Evolutionary conservation across 805 yeast genomes (phyloP), one percentile per base, ranked within the genome.

Genomic region (Nakazawaea holstii): DNA sequence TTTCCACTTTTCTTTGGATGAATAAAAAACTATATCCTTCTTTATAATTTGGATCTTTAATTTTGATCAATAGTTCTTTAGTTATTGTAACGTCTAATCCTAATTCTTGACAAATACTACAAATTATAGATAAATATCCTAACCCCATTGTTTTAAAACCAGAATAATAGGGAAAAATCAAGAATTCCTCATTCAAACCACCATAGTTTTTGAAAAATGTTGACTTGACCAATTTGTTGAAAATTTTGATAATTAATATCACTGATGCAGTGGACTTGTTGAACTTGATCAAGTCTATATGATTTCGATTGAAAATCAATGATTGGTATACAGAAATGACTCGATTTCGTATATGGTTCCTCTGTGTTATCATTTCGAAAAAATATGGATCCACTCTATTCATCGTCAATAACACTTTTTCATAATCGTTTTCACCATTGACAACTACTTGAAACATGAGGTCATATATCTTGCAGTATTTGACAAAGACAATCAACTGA

Each of bases 91-190:
- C 45, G 8, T 41, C 39, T 9, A 46, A 2, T 6, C 43, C 49
- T 9, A 47, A 11, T 31, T 47, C 49, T 20, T 37, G 42, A 37
- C 49, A 41, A 7, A 47, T 39, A 13, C 43, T 32, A 28, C 45
- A 36, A 26, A 46, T 32, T 2, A 45, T 13, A 3, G 36, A 35
- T 36, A 36, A 20, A 11, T 36, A 35, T 5, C 28, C 43, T 11
- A 35, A 27, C 20, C 39, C 39, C 8, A 31, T 33, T 20, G 7
- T 13, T 8, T 28, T 41, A 2, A 13, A 35, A 15, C 45, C 45
- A 30, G 36, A 15, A 30, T 40, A 46, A n/a, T 40, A 40, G 8
- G 40, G 38, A 6, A 40, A 40, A 6, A 46, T 26, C 20, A 41
- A 28, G 20, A 41, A 39, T 26, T 45, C 43, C 7, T 27, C 35